Evolutionary conservation across 805 yeast species (phyloP), one percentile per base, ranked within the genome.

Genomic region (Ogataea paraovalis): DNA sequence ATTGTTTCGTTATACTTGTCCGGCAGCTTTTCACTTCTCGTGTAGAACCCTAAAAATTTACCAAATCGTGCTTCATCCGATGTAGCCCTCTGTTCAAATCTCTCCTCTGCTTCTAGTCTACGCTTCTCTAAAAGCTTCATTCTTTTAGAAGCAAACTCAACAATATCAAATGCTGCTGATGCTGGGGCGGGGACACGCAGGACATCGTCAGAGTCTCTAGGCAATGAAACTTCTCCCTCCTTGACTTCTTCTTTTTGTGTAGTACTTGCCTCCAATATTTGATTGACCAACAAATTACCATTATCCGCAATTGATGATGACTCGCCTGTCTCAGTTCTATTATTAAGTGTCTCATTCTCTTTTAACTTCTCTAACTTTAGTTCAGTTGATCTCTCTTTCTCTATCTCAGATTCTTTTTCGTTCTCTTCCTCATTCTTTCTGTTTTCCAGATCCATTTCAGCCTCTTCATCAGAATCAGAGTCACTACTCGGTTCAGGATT

Each of bases 131-230:
- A 62, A 14, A 67, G 53, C 8, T 58, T 61, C 16, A 72, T 52
- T 44, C 88, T 67, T 34, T 72, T 72, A 20, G 69, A 63, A 0
- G 88, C 82, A 60, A 81, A 82, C 37, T 68, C 79, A 13, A 72
- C 78, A 36, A 86, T 71, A 63, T 85, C 83, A 51, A 83, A 78
- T 13, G 59, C 56, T 43, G 61, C 65, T 18, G 34, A 3, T 50
- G 47, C 13, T 3, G 42, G 16, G 9, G 19, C 10, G 4, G 14
- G 14, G 18, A 7, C 12, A 16, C 4, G 3, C 2, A 10, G 3
- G 10, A 4, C 16, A 19, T 34, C 38, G 13, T 23, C 47, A 23
- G 46, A 49, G 22, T 42, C 21, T 41, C 47, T 45, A 22, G 48
- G 30, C 16, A 10, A 30, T 27, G 45, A 36, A 6, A 27, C 18